Percentiles rank a stretch among this genome's conserved stretches.
Evolutionary conservation across 768 basidiomycete genomes (phyloP).

Genomic region (Lentinus tigrinus): DNA sequence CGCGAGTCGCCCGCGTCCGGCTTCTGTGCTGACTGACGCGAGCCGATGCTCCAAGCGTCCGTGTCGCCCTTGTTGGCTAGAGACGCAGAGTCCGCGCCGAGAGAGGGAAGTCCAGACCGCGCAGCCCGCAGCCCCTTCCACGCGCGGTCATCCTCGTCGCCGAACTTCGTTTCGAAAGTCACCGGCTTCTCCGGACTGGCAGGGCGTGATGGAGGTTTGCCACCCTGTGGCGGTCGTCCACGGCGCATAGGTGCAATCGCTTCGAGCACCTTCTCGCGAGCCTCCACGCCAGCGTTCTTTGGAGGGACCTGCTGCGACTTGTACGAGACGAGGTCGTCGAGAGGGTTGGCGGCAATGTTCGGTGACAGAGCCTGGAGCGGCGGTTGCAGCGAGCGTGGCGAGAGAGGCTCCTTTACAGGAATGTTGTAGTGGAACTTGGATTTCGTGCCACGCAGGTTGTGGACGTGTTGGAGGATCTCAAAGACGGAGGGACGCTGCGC

Average conservation of each 20-base stretch:
- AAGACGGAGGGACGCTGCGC: constrained; percentile 84
- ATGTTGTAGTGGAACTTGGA: constrained; percentile 73
- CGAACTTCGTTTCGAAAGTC: constrained; percentile 25
- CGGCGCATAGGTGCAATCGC: constrained; percentile 79
- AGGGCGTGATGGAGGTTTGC: constrained; percentile 22
- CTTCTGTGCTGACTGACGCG: constrained; percentile 13
- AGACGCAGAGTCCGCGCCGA: constrained; percentile 15
- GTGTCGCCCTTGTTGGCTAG: constrained; percentile 15
- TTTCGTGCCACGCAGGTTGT: constrained; percentile 83
- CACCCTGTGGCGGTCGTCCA: constrained; percentile 49
- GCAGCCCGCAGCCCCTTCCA: constrained; percentile 26
- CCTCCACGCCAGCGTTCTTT: constrained; percentile 59
- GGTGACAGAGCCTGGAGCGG: constrained; percentile 26
- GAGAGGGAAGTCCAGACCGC: constrained; percentile 27
- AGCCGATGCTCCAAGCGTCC: constrained; percentile 31
- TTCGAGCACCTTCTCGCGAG: constrained; percentile 75
- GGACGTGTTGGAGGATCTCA: constrained; percentile 80
- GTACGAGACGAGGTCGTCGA: constrained; percentile 42
- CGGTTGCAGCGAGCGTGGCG: constrained; percentile 36
- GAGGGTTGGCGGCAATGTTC: constrained; percentile 23
- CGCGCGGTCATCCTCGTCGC: constrained; percentile 27
- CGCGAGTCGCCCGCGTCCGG: constrained; percentile 3
- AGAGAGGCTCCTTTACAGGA: constrained; percentile 47
- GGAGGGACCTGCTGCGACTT: constrained; percentile 31
- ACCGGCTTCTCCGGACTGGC: constrained; percentile 28